Evolutionary conservation across 176 grass and related monocot species (phyloP).

Genomic region (Cenchrus purpureus): DNA sequence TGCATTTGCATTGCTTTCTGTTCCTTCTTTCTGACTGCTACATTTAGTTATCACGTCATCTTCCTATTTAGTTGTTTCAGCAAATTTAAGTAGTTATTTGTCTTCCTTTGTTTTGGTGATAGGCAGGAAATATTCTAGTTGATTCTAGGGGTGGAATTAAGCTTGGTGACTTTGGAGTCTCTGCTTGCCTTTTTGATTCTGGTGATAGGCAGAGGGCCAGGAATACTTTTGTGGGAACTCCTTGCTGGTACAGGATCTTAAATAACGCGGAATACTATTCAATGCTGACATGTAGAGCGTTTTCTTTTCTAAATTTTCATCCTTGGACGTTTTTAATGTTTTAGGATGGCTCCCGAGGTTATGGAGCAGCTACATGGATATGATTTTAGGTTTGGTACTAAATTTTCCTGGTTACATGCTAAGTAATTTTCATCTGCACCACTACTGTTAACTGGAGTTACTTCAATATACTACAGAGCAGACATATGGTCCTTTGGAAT

Average conservation of each 20-base stretch:
- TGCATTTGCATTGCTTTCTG: not conserved
- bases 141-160: slow-evolving; percentile 81
- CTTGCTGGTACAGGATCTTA: slow-evolving; percentile 79
- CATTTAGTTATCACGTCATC: not conserved
- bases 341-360: slow-evolving; percentile 99
- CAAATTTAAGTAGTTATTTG: not conserved
- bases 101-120: slow-evolving; percentile 28
- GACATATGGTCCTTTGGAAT: slow-evolving; percentile 99
- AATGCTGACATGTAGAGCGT: not conserved
- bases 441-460: slow-evolving; percentile 22
- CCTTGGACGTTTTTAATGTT: slow-evolving; percentile 26
- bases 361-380: slow-evolving; percentile 92
- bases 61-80: slow-evolving; percentile 8
- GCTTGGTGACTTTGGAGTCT: slow-evolving; percentile 97
- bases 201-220: slow-evolving; percentile 86
- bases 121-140: slow-evolving; percentile 98
- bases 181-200: slow-evolving; percentile 95
- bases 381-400: slow-evolving; percentile 83
- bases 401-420: not conserved
- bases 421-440: not conserved
- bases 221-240: slow-evolving; percentile 96
- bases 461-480: slow-evolving; percentile 70
- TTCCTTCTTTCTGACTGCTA: not conserved
- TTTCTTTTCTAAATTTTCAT: slow-evolving; percentile 36
- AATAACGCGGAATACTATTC: slow-evolving; percentile 26